phyloP scores from a whole-genome alignment of 768 basidiomycete genomes.

The Amylocystis lapponica region DNA sequence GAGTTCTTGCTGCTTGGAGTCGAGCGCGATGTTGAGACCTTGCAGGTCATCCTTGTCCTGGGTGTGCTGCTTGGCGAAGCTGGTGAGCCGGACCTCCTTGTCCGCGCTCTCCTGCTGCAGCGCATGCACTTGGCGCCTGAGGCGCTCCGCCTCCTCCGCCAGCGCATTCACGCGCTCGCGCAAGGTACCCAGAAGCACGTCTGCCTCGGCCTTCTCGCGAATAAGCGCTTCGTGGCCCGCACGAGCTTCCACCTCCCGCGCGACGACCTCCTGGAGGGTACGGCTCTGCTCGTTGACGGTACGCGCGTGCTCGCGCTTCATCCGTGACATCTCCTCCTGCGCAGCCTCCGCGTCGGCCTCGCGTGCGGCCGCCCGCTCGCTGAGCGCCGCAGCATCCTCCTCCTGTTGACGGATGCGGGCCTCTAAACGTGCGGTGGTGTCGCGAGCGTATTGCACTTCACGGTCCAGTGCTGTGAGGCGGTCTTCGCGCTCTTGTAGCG shows the following conservation, averaged over 20 bases:
- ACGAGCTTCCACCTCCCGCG: slow-evolving; percentile 41
- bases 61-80: slow-evolving; percentile 59
- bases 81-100: slow-evolving; percentile 75
- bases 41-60: slow-evolving; percentile 72
- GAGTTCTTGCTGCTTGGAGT: slow-evolving; percentile 92
- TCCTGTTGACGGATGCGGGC: slow-evolving; percentile 53
- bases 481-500: slow-evolving; percentile 49
- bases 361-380: slow-evolving; percentile 38
- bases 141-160: slow-evolving; percentile 39
- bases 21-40: slow-evolving; percentile 87
- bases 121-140: slow-evolving; percentile 58
- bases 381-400: slow-evolving; percentile 44
- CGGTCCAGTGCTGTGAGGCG: slow-evolving; percentile 46
- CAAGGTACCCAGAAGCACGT: slow-evolving; percentile 42
- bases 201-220: slow-evolving; percentile 48
- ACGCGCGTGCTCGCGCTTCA: slow-evolving; percentile 51
- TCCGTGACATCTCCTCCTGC: slow-evolving; percentile 46
- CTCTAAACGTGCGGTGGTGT: slow-evolving; percentile 49
- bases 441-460: slow-evolving; percentile 50
- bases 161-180: slow-evolving; percentile 45
- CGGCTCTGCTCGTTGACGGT: slow-evolving; percentile 43
- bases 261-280: slow-evolving; percentile 40
- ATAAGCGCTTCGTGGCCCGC: slow-evolving; percentile 44
- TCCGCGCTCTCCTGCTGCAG: slow-evolving; percentile 79
- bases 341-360: slow-evolving; percentile 50